phyloP scores from a whole-genome alignment of 2,329 filamentous ascomycete genomes.

The Harringtonia aguacate region DNA sequence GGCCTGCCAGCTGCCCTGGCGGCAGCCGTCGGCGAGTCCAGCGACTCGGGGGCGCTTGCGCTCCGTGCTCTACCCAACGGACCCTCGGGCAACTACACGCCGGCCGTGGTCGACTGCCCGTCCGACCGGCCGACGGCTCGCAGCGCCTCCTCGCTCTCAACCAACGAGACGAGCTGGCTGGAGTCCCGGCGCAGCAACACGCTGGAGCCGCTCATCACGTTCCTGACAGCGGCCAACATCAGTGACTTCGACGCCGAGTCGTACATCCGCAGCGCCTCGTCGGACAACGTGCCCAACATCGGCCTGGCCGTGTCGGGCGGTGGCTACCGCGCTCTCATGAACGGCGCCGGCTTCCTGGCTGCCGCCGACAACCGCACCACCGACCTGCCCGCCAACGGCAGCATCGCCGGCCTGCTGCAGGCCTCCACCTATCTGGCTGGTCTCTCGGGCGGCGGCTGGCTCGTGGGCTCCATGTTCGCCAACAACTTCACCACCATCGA shows the following conservation, averaged over 20 bases:
- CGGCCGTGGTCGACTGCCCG: conserved; percentile 58
- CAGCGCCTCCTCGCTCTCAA: conserved; percentile 49
- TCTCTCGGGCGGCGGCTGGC: conserved; percentile 74
- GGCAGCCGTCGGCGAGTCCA: background rate
- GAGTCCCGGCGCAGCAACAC: conserved; percentile 60
- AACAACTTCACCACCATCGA: conserved; percentile 75
- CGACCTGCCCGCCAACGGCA: conserved; percentile 47
- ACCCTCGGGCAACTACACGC: conserved; percentile 56
- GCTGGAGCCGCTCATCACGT: conserved; percentile 60
- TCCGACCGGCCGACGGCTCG: conserved; percentile 58
- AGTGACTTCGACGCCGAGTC: conserved; percentile 62
- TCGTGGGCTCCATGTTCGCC: conserved; percentile 68
- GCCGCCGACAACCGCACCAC: conserved; percentile 68
- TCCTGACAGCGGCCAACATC: conserved; percentile 64
- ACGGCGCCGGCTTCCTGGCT: conserved; percentile 67
- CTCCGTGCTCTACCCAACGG: conserved; percentile 24
- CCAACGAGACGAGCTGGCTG: conserved; percentile 66
- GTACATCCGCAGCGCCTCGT: conserved; percentile 49
- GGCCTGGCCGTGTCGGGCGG: conserved; percentile 73
- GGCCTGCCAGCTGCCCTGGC: background rate
- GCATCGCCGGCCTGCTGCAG: conserved; percentile 73
- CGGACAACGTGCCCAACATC: conserved; percentile 40
- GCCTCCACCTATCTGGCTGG: conserved; percentile 71
- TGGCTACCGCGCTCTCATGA: conserved; percentile 78
- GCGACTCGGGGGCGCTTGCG: background rate